Percentiles rank a stretch among this genome's conserved stretches.
These are phyloP conservation scores for Solidago caesia DNA, from an alignment of 129 eudicot genomes.

Conservation along the genomic window DNA sequence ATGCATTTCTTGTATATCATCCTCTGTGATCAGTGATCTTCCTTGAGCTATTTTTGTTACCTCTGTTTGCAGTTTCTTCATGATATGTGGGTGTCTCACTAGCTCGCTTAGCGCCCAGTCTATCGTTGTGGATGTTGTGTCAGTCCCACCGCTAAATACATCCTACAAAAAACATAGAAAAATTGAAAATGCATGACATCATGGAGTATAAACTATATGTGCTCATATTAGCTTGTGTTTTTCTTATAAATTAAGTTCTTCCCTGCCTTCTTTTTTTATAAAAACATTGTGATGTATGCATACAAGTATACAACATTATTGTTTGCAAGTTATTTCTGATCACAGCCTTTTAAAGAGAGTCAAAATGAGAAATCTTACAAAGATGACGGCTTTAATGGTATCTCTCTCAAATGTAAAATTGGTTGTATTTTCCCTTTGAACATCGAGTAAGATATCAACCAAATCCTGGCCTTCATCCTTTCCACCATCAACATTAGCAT, in stretches of 20 bases:
- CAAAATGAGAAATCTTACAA: not conserved
- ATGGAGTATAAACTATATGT: not conserved
- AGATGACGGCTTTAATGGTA: constrained; percentile 35
- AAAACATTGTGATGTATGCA: not conserved
- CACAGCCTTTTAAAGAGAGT: constrained; percentile 1
- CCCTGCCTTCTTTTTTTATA: too few species aligned
- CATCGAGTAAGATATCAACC: constrained; percentile 43
- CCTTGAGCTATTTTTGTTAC: constrained; percentile 15
- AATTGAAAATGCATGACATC: not conserved
- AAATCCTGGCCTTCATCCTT: constrained; percentile 29
- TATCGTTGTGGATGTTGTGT: constrained; percentile 18
- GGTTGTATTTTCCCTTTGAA: constrained; percentile 23
- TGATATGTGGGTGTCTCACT: constrained; percentile 19
- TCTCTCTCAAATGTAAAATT: constrained; percentile 34
- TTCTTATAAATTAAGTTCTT: too few species aligned
- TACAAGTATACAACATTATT: too few species aligned
- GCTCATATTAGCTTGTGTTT: not conserved
- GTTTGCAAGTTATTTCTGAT: too few species aligned
- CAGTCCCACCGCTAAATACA: constrained; percentile 27
- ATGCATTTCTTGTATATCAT: constrained; percentile 12
- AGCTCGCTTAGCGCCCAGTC: constrained; percentile 31
- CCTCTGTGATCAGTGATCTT: constrained; percentile 23
- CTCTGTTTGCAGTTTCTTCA: constrained; percentile 22
- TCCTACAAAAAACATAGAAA: constrained; percentile 17
- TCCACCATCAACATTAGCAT: not conserved